Evolutionary conservation across 2,329 filamentous ascomycete genomes (phyloP).

Genomic region (Nigrospora sphaerica): DNA sequence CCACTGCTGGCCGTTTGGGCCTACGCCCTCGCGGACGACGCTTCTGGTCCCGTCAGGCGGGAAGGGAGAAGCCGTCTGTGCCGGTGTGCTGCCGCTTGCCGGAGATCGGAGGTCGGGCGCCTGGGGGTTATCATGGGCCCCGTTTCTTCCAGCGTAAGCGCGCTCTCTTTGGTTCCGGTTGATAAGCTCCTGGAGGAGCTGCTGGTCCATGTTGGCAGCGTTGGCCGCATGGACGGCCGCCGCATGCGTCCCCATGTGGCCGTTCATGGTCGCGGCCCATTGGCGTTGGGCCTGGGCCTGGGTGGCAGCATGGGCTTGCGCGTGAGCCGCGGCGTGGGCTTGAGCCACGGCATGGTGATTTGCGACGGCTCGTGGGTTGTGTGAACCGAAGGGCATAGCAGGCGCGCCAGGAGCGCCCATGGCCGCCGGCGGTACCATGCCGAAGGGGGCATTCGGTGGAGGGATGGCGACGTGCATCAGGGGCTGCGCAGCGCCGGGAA

Average conservation of each 20-base stretch:
- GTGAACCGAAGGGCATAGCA: conserved; percentile 2
- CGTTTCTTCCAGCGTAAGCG: conserved; percentile 31
- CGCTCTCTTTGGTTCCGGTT: conserved; percentile 36
- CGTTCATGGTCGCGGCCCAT: conserved; percentile 25
- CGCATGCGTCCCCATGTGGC: conserved; percentile 30
- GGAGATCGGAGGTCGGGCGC: conserved; percentile 12
- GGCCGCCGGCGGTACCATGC: conserved; percentile 9
- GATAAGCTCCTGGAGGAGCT: conserved; percentile 26
- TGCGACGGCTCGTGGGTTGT: too few species aligned
- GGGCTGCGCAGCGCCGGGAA: conserved; percentile 4
- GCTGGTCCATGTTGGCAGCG: conserved; percentile 22
- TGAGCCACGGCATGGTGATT: neutral
- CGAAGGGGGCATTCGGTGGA: conserved; percentile 12
- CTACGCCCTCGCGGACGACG: conserved; percentile 39
- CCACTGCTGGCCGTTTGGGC: conserved; percentile 44
- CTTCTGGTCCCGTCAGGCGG: conserved; percentile 30
- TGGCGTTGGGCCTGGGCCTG: conserved; percentile 3
- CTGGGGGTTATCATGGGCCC: conserved; percentile 24
- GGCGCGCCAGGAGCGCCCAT: neutral
- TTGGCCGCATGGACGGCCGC: conserved; percentile 20
- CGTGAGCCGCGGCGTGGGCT: neutral
- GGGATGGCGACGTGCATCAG: conserved; percentile 7
- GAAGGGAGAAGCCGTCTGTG: conserved; percentile 20
- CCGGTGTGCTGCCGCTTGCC: conserved; percentile 16
- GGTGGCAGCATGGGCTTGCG: neutral